Percentiles rank a stretch among this genome's conserved stretches.
Conservation (phyloP, 2,329 filamentous ascomycete genomes). For the Diaporthe citrichinensis region DNA sequence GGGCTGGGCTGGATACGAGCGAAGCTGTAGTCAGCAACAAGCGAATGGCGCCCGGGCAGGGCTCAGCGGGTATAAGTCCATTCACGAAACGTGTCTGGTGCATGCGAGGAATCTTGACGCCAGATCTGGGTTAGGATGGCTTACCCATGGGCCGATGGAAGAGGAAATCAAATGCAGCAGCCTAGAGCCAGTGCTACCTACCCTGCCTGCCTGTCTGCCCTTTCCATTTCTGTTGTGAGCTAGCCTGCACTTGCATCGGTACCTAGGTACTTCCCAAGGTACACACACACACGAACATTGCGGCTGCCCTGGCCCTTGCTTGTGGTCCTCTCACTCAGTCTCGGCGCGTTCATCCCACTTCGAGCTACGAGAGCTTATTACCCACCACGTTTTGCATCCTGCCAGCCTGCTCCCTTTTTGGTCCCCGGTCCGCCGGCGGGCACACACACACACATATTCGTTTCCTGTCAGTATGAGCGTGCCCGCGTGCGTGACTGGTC, state of each 20-base stretch:
- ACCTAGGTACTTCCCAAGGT: background rate
- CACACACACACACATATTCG: background rate
- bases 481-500: background rate
- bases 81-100: slow-evolving; percentile 24
- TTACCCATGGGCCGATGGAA: background rate
- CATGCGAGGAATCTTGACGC: slow-evolving; percentile 29
- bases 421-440: background rate
- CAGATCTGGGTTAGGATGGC: slow-evolving; percentile 22
- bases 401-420: slow-evolving; percentile 5
- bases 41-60: background rate
- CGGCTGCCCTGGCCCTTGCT: slow-evolving; percentile 13
- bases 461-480: background rate
- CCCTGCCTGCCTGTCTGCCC: background rate
- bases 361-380: slow-evolving; percentile 28
- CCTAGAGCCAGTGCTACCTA: slow-evolving; percentile 10
- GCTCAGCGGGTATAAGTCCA: slow-evolving; percentile 22
- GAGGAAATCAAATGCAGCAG: slow-evolving; percentile 1
- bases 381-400: slow-evolving; percentile 27
- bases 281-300: background rate
- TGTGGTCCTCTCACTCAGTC: background rate
- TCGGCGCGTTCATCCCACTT: slow-evolving; percentile 27
- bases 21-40: slow-evolving; percentile 25
- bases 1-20: background rate
- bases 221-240: background rate
- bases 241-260: background rate